Conservation (phyloP, 257 asterid genomes). For the Solanum okadae region DNA sequence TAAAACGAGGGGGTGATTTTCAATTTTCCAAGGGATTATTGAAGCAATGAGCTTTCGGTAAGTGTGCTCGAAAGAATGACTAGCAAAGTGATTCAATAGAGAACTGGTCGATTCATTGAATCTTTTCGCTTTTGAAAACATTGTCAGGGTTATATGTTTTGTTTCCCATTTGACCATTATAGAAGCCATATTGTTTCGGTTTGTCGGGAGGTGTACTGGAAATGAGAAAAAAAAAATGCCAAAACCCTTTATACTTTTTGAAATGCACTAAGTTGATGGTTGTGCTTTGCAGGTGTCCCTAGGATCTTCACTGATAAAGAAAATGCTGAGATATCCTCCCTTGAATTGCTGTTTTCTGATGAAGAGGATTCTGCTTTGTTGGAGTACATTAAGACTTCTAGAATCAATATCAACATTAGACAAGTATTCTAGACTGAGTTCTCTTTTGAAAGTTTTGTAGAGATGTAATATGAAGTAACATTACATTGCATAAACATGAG, state of each 20-base stretch:
- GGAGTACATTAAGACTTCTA: constrained; percentile 62
- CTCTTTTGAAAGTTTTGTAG: neutral
- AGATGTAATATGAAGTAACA: neutral
- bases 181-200: neutral
- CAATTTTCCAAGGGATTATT: neutral
- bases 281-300: constrained; percentile 65
- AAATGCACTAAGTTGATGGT: neutral
- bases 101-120: neutral
- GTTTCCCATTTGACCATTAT: neutral
- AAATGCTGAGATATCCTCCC: constrained; percentile 53
- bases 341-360: constrained; percentile 41
- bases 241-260: neutral
- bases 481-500: neutral
- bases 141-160: neutral
- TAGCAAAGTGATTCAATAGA: neutral
- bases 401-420: constrained; percentile 92
- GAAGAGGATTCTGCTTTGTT: constrained; percentile 38
- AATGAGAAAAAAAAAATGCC: neutral
- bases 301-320: constrained; percentile 70
- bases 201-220: neutral
- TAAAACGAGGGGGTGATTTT: neutral
- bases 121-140: neutral
- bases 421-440: constrained; percentile 46
- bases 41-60: neutral
- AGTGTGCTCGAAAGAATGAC: neutral